A percentile compares a stretch with the other conserved stretches of the same genome.
Conservation (phyloP, 116 monocot genomes). For the Dioscorea cayenensis region DNA sequence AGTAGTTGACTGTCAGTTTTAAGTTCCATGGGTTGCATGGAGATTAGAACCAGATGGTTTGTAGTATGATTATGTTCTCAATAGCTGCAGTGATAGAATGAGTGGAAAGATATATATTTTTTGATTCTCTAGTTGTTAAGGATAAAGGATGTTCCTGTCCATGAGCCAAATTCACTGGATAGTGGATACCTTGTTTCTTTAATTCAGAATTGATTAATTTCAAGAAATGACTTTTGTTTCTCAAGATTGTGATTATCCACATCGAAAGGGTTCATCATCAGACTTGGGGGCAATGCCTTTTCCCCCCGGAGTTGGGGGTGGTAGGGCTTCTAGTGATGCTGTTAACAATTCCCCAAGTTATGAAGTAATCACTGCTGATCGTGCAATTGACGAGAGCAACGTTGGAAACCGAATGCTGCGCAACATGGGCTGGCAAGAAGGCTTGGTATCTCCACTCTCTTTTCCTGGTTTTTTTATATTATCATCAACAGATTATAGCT, state of each 20-base stretch:
- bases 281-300: conserved; percentile 84
- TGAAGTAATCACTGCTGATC: conserved; percentile 79
- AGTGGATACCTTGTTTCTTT: conserved; percentile 18
- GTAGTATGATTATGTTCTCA: not conserved
- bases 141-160: conserved; percentile 10
- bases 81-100: not conserved
- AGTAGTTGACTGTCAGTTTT: not conserved
- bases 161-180: conserved; percentile 31
- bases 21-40: not conserved
- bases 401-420: conserved; percentile 95
- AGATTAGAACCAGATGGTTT: not conserved
- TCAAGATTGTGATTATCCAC: conserved; percentile 69
- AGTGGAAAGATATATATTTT: not conserved
- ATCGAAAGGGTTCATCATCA: conserved; percentile 59
- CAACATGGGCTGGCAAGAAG: conserved; percentile 99
- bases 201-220: conserved; percentile 26
- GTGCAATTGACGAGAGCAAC: conserved; percentile 86
- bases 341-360: conserved; percentile 35
- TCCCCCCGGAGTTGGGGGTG: conserved; percentile 89
- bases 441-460: conserved; percentile 54
- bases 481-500: not conserved
- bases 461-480: not conserved
- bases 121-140: not conserved
- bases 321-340: conserved; percentile 31
- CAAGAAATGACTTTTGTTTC: conserved; percentile 70